Base-by-base conservation (phyloP, 1,139 yeast genomes). In the Geotrichum phurueaensis region DNA sequence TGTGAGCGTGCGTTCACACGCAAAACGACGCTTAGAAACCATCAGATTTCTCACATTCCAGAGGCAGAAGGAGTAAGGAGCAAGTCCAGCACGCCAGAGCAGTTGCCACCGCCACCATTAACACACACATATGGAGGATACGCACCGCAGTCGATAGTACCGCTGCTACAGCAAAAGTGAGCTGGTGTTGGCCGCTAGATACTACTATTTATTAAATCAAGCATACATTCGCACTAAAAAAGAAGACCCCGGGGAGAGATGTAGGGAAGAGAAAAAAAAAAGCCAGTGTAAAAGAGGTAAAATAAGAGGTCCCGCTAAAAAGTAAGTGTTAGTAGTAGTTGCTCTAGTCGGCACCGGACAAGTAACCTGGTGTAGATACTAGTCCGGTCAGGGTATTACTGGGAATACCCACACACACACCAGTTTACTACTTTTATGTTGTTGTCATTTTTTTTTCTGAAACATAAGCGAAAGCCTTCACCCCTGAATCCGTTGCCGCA, bases 1-100 rank as follows among this genome's bases (percentile, higher is more conserved):
- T 87, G 94, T 71, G 70, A 78, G 52, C 86, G 86, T 72, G 78
- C 84, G 64, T 87, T 87, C 68, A 81, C 86, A 62, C 76, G 92
- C 63, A 78, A 84, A 54, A 89, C 86, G 66, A 89, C 86, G 66
- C 74, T 86, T 64, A 85, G 53, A 51, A 22, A 51, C 29, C 53
- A 51, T 27, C 25, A 25, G 36, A 15, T 25, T 22, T 22, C 45
- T 9, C 54, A 51, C 22, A 9, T 15, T 2, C n/a, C 15, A 13
- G 33, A 50, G 15, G 31, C 52, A 23, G 52, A 50, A 20, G 12
- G 15, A 10, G 13, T 13, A 12, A 47, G 9, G 15, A 22, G 50
- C 23, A 13, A 20, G 2, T 9, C 50, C 13, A 36, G 18, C 18
- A 36, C 43, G 43, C 43, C 43, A 36, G 43, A 36, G 18, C 43